These are phyloP conservation scores for Arabidopsis hybrid DNA, from an alignment of 441 rosid species.

Conservation along the genomic window DNA sequence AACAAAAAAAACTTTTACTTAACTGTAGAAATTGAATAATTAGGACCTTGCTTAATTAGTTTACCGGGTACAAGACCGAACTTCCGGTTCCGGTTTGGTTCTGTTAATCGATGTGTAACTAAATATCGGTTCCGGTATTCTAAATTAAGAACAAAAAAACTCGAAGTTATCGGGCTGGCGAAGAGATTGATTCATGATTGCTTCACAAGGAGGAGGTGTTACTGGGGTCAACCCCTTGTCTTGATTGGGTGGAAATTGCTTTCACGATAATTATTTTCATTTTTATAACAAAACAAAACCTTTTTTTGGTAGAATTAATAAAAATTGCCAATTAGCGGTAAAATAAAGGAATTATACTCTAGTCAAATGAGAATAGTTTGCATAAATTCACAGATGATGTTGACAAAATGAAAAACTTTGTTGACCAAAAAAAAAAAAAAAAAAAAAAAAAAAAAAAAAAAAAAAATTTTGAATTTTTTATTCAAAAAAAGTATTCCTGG, in stretches of 20 bases:
- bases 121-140: conserved; percentile 29
- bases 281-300: neutral
- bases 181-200: conserved; percentile 46
- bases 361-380: neutral
- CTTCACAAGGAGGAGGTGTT: conserved; percentile 30
- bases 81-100: conserved; percentile 16
- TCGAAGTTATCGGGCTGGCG: conserved; percentile 33
- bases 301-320: neutral
- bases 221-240: conserved; percentile 42
- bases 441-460: no score
- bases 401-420: conserved; percentile 17
- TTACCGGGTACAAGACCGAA: conserved; percentile 7
- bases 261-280: conserved; percentile 15
- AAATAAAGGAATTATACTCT: neutral
- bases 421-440: no score
- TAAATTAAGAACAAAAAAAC: conserved; percentile 7
- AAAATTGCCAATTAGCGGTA: neutral
- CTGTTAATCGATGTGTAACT: neutral
- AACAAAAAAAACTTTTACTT: neutral
- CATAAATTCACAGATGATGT: conserved; percentile 11
- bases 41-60: neutral
- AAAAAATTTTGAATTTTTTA: no score
- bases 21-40: neutral
- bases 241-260: conserved; percentile 45
- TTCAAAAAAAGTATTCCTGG: no score